Base-by-base conservation (phyloP, 306 rosid genomes). In the Quercus robur region DNA sequence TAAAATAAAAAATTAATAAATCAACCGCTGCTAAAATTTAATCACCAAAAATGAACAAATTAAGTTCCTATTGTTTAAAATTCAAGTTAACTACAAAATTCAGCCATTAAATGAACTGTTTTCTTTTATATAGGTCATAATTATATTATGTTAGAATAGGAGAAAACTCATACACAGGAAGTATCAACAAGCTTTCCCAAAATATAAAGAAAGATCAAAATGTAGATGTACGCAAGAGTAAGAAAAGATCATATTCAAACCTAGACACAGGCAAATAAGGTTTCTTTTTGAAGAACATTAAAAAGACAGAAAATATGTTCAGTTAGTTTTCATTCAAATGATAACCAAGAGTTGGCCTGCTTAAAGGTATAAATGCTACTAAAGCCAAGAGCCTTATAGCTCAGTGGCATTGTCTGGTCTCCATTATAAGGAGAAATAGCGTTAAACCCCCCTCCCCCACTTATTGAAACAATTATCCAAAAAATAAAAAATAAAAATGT, bases 11-110 rank as follows among this genome's bases (percentile, higher is more conserved):
- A 38, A 6, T 0, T 41, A 11, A 41, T 41, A 41, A 8, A 41
- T 8, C 99, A 95, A 64, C 98, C 95, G 77, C 99, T 95, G 97
- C 86, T 85, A 80, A 83, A 66, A 57, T 55, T 70, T 73, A 57
- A 86, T 76, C 66, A 21, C 71, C 72, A 81, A 19, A 77, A 66
- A 85, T 83, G 58, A 80, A 83, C 76, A 56, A 77, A 71, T 81
- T 12, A 74, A 56, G 72, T 49, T 77, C 25, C 54, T 75, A 62
- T 82, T 33, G 55, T 68, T 59, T 63, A 70, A 63, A 75, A 30
- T 68, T 80, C 57, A 68, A 57, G 15, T 56, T 77, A 54, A 61
- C 71, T 73, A 52, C 69, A 54, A 71, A 33, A 76, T 68, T 25
- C 69, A 74, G 5, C 20, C 72, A 75, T 15, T 56, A 9, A 54